Percentiles rank a stretch among this genome's conserved stretches.
Conservation (phyloP, 164 flowering plant species). For the Malania oleifera region DNA sequence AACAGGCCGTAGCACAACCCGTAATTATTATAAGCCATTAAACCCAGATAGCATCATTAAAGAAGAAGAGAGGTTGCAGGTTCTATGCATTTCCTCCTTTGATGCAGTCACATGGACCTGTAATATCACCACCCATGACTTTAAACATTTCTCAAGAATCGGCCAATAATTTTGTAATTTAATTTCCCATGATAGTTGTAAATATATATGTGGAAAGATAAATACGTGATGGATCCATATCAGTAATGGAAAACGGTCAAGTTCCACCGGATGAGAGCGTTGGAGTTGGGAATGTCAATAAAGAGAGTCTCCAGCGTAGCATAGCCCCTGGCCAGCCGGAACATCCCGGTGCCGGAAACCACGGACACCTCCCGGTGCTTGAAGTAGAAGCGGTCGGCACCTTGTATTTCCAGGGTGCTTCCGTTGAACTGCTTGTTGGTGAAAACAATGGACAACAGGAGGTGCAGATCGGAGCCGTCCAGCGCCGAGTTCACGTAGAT, state of each 20-base stretch:
- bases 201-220: no score
- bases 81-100: no score
- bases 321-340: constrained; percentile 22
- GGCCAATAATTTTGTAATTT: no score
- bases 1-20: no score
- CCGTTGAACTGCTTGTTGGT: constrained; percentile 17
- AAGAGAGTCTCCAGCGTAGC: constrained; percentile 18
- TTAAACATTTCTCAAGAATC: no score
- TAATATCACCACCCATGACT: no score
- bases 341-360: constrained; percentile 19
- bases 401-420: constrained; percentile 24
- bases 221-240: no score
- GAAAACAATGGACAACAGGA: constrained; percentile 20
- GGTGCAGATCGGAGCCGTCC: constrained; percentile 16
- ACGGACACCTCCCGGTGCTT: constrained; percentile 13
- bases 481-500: constrained; percentile 9
- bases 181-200: no score
- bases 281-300: not conserved
- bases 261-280: constrained; percentile 19
- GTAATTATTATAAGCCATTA: no score
- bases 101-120: no score
- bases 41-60: no score
- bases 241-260: constrained; percentile 14
- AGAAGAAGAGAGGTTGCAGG: no score
- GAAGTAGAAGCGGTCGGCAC: constrained; percentile 10